A percentile compares a stretch with the other conserved stretches of the same genome.
Evolutionary conservation across 2,329 filamentous ascomycete genomes (phyloP).

Genomic region (Ceratocystis cacaofunesta): DNA sequence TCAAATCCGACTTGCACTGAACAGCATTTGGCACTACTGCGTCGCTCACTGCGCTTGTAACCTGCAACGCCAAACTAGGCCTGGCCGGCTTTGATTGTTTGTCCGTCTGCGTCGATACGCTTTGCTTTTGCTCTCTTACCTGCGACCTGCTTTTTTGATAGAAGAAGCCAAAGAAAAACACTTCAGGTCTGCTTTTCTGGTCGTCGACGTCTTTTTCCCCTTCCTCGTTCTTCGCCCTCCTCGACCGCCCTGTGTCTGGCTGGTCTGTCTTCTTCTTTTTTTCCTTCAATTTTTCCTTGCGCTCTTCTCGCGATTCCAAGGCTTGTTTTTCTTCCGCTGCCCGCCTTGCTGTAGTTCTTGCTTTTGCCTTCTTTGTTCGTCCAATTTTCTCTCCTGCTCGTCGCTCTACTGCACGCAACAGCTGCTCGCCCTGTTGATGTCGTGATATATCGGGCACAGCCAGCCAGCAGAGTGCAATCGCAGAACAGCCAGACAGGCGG

Average conservation of each 20-base stretch:
- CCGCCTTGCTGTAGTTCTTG: not conserved
- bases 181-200: not conserved
- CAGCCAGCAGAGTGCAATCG: not conserved
- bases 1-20: no score
- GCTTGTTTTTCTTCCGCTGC: not conserved
- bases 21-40: no score
- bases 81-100: not conserved
- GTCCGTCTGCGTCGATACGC: constrained; percentile 9
- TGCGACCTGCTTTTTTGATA: constrained; percentile 2
- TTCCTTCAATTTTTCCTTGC: not conserved
- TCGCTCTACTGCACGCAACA: not conserved
- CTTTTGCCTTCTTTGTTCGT: not conserved
- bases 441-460: not conserved
- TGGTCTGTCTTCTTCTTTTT: not conserved
- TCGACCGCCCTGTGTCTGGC: not conserved
- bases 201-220: constrained; percentile 2
- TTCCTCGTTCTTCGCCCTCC: not conserved
- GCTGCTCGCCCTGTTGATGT: not conserved
- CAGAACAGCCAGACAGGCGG: not conserved
- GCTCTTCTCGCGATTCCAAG: not conserved
- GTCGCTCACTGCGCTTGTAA: not conserved
- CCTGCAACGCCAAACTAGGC: not conserved
- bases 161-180: no score
- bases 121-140: constrained; percentile 8
- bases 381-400: not conserved